Evolutionary conservation across 1,139 yeast genomes (phyloP), one percentile per base, ranked within the genome.

Genomic region (Candida mesenterica): DNA sequence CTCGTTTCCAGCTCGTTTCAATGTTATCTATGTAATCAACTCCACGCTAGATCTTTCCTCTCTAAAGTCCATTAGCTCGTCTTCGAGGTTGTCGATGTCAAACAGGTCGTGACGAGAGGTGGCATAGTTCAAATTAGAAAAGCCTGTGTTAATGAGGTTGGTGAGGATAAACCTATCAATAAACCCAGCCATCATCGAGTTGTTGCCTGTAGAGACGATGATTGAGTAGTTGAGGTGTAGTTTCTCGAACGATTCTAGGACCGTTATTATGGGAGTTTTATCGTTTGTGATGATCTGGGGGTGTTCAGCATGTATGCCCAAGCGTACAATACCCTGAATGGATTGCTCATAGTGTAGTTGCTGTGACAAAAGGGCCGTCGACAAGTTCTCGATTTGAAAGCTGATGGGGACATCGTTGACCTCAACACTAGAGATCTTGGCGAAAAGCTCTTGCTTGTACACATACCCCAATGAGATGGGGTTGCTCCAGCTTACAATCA

Each of bases 281-380:
- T 64, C 68, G 39, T 64, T 65, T 20, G 64, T 46, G 3, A 59
- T 97, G 58, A 85, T 75, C 30, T 89, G 74, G 41, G 78, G 76
- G 54, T 85, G 83, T 35, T 95, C 88, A 25, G 89, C 83, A 55
- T 87, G 95, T 41, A 92, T 77, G 50, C 84, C 90, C 44, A 85
- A 23, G 24, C 45, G 47, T 5, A 52, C 19, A 4, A 37, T 28
- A 4, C 36, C 18, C 3, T 33, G 30, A 2, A 49, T 35, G 18
- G 43, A 34, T 28, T 50, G 52, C 38, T 63, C 66, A 35, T 51
- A 52, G 20, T 53, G 53, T 18, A 54, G 33, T 40, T 59, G 65
- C 33, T 50, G 55, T 3, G 67, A 55, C 10, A 59, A 37, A 1
- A 55, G 46, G 3, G 42, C 40, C 4, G 38, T 33, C 1, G 59